Base-by-base conservation (phyloP, 2,329 filamentous ascomycete species). In the Fusarium acutatum region DNA sequence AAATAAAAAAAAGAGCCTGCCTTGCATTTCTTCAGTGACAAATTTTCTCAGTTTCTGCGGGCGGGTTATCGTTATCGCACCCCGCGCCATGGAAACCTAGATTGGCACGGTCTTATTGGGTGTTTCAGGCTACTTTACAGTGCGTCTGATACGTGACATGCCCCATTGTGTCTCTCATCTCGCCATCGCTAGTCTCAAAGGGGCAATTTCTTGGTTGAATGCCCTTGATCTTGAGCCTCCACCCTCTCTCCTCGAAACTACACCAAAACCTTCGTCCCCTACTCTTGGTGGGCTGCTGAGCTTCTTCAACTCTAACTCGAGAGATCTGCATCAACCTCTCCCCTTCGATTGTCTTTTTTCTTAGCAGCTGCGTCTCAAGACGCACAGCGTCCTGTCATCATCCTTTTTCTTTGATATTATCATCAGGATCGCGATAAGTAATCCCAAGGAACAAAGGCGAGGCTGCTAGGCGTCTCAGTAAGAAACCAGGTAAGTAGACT, bases 51-150 rank as follows among this genome's bases (percentile, higher is more conserved):
- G 32, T 59, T 37, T 37, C 32, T 35, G 41, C 44, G 18, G 24
- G 72, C 80, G 80, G 79, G 80, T 82, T 82, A 82, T 82, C 81
- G 78, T 82, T 83, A 82, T 83, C 80, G 80, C 81, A 79, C 74
- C 78, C 80, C 81, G 80, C 81, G 79, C 79, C 71, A 78, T 58
- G 59, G 41, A 38, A 38, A 18, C 62, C 63, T 53, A 34, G 46
- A 49, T 64, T 75, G 47, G 61, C 67, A 75, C 63, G 30, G 12
- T 7, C 59, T 53, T 32, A 18, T 30, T 66, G 47, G 26, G 38
- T 56, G 59, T 73, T 73, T 74, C 67, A 72, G 46, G 58, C 43
- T 52, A 43, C n/a, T 37, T 59, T 47, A 60, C 35, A 46, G 47
- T 63, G 53, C 54, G 41, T 30, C 41, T 50, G 52, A 37, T 18